These are phyloP conservation scores for Aschersonia sp. DNA, from an alignment of 2,329 filamentous ascomycete genomes.

Conservation along the genomic window DNA sequence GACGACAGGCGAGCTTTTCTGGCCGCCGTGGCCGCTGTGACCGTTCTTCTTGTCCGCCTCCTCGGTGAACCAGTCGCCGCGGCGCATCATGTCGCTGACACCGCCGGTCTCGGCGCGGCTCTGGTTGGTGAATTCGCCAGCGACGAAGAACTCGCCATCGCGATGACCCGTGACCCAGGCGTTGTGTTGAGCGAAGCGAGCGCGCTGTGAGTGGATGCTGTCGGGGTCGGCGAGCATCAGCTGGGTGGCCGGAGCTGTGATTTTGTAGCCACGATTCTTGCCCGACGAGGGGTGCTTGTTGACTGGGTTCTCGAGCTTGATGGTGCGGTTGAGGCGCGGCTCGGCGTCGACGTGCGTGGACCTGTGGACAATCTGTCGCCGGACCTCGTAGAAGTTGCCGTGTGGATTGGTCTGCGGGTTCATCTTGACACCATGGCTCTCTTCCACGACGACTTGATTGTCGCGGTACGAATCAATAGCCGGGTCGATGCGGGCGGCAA, in stretches of 20 bases:
- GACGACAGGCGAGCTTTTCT: slow-evolving; percentile 20
- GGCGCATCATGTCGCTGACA: slow-evolving; percentile 28
- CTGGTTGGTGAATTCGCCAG: slow-evolving; percentile 36
- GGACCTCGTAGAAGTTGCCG: slow-evolving; percentile 45
- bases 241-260: slow-evolving; percentile 23
- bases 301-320: slow-evolving; percentile 32
- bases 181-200: slow-evolving; percentile 29
- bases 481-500: slow-evolving; percentile 49
- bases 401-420: slow-evolving; percentile 41
- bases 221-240: slow-evolving; percentile 26
- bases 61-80: slow-evolving; percentile 30
- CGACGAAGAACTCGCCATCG: slow-evolving; percentile 34
- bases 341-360: slow-evolving; percentile 37
- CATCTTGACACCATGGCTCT: slow-evolving; percentile 20
- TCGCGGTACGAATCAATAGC: slow-evolving; percentile 36
- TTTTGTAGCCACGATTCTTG: slow-evolving; percentile 34
- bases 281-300: slow-evolving; percentile 31
- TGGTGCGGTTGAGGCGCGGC: slow-evolving; percentile 32
- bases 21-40: not conserved
- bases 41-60: slow-evolving; percentile 4
- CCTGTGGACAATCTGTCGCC: slow-evolving; percentile 28
- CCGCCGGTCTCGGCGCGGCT: slow-evolving; percentile 25
- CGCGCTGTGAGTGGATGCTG: slow-evolving; percentile 26
- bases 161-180: slow-evolving; percentile 34
- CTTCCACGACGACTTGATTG: slow-evolving; percentile 32